Evolutionary conservation across 805 yeast species (phyloP).

Genomic region (Pichia cephalocereana): DNA sequence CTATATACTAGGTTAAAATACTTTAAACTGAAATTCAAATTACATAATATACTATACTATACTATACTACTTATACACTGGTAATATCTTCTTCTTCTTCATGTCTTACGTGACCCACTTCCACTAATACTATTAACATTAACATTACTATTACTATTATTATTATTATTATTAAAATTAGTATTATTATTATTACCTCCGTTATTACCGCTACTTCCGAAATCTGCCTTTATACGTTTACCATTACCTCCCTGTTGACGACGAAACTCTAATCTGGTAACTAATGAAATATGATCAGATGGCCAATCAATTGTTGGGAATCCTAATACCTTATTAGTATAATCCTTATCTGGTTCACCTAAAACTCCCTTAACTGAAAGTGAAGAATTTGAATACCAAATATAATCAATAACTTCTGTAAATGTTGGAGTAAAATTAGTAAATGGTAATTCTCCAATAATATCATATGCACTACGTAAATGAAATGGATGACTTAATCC

Average conservation of each 20-base stretch:
- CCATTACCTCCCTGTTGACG: conserved; percentile 23
- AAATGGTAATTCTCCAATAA: conserved; percentile 83
- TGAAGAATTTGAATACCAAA: conserved; percentile 85
- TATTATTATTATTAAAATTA: not conserved
- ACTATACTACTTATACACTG: too few relatives aligned
- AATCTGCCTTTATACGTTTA: conserved; percentile 22
- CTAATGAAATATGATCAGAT: conserved; percentile 87
- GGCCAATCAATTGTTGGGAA: conserved; percentile 92
- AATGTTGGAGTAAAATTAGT: conserved; percentile 92
- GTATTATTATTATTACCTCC: not conserved
- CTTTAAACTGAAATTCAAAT: too few relatives aligned
- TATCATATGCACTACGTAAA: conserved; percentile 76
- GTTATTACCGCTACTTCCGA: conserved; percentile 19
- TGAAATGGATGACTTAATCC: conserved; percentile 79
- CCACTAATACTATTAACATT: too few relatives aligned
- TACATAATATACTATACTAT: too few relatives aligned
- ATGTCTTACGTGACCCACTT: too few relatives aligned
- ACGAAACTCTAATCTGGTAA: conserved; percentile 67
- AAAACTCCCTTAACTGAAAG: conserved; percentile 77
- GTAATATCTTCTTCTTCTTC: too few relatives aligned
- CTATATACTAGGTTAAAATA: too few relatives aligned
- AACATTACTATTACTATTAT: too few relatives aligned
- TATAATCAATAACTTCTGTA: conserved; percentile 88
- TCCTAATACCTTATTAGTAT: conserved; percentile 71
- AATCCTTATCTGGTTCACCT: conserved; percentile 76